Percentiles rank a stretch among this genome's conserved stretches.
Conservation (phyloP, 495 filamentous ascomycete species). For the Hypoxylon lienhwacheense region DNA sequence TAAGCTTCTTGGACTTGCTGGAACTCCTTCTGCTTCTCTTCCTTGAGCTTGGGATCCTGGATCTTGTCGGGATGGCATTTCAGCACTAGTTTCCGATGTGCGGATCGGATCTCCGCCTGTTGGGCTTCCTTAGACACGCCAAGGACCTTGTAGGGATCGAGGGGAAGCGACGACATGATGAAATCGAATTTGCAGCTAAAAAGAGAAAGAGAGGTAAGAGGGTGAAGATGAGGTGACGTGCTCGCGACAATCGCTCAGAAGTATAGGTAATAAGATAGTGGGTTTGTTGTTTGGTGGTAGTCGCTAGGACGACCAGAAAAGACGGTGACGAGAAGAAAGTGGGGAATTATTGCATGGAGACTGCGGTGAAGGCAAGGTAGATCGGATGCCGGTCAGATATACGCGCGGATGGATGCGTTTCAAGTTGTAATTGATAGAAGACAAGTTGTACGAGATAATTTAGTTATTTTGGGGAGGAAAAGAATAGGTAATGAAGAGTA, state of each 20-base stretch:
- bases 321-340: slow-evolving; percentile 32
- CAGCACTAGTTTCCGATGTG: slow-evolving; percentile 89
- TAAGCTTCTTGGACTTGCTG: slow-evolving; percentile 93
- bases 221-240: slow-evolving; percentile 18
- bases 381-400: slow-evolving; percentile 19
- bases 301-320: slow-evolving; percentile 37
- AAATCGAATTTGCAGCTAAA: slow-evolving; percentile 34
- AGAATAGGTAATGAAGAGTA: slow-evolving; percentile 11
- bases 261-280: slow-evolving; percentile 4
- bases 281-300: slow-evolving; percentile 30
- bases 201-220: no score
- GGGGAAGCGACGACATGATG: slow-evolving; percentile 67
- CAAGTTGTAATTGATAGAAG: no score
- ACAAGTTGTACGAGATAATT: no score
- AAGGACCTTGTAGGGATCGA: slow-evolving; percentile 82
- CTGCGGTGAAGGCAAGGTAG: slow-evolving; percentile 35
- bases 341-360: slow-evolving; percentile 47
- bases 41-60: slow-evolving; percentile 66
- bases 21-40: slow-evolving; percentile 77
- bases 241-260: slow-evolving; percentile 11
- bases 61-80: slow-evolving; percentile 97
- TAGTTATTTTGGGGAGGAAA: slow-evolving; percentile 9
- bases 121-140: slow-evolving; percentile 76
- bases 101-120: slow-evolving; percentile 70
- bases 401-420: no score